Evolutionary conservation across 805 yeast species (phyloP), one percentile per base, ranked within the genome.

Genomic region (Ogataea ganodermae): DNA sequence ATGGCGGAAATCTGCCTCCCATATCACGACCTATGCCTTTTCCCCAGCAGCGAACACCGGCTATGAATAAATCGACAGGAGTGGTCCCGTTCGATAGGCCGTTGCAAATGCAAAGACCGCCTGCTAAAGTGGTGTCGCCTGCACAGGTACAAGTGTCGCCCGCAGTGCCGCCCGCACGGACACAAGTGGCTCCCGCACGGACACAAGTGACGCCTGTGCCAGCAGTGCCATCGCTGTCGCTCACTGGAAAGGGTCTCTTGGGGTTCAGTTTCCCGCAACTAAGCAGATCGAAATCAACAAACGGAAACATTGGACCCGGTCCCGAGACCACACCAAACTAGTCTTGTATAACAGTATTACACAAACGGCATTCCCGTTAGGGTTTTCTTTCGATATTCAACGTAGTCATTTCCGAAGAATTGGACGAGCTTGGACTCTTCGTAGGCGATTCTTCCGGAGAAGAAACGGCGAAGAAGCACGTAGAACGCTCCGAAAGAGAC

Each of bases 331-430:
- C 27, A 10, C 10, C 10, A 24, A 7, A 24, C 10, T 24, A 24
- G 10, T 7, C 10, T 7, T 24, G 27, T 24, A 24, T 24, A n/a
- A n/a, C n/a, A n/a, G 5, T 17, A 31, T 27, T 44, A 45, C 3
- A 81, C 69, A 52, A 84, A 83, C 0, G 96, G 96, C 30, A 92
- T 85, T 39, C 82, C 76, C 0, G 83, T 78, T 2, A 74, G 69
- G 0, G 84, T 81, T 1, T 52, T 55, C 6, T 60, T 46, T 51
- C 66, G 76, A 64, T 90, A 92, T 0, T 61, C 52, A 0, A 55
- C 49, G 62, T 92, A 94, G 5, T 78, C 79, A 1, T 74, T 65
- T 1, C 90, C 92, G 64, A 92, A 94, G 62, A 92, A 91, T 17
- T 68, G 57, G 7, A 81, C 62, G 50, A 94, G 65, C 43, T 72